Conservation (phyloP, 116 monocot species). For the Posidonia oceanica region DNA sequence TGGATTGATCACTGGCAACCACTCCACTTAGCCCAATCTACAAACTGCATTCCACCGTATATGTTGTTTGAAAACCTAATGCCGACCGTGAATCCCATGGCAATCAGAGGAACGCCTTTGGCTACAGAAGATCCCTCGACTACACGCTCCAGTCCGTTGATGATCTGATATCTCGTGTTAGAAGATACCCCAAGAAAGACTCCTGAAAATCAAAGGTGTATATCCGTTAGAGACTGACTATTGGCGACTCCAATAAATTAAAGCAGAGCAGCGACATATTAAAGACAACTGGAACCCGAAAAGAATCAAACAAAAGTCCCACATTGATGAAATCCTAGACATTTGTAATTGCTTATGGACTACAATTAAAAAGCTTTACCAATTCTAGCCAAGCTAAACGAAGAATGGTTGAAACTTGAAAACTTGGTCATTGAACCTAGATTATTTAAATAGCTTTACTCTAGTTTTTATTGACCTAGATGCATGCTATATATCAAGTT, state of each 20-base stretch:
- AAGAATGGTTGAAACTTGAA: no score
- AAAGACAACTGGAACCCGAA: not conserved
- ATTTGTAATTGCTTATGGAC: no score
- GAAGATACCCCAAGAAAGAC: constrained; percentile 88
- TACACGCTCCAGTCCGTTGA: constrained; percentile 77
- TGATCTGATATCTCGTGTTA: constrained; percentile 86
- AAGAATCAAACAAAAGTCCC: not conserved
- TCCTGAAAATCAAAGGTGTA: constrained; percentile 26
- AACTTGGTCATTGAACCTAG: no score
- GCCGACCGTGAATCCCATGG: constrained; percentile 91
- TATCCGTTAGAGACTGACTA: no score
- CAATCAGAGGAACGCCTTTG: constrained; percentile 41
- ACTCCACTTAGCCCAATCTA: constrained; percentile 93
- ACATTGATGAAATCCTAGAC: no score
- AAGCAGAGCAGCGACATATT: no score
- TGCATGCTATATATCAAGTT: no score
- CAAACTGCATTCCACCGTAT: constrained; percentile 97
- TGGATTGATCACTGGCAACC: constrained; percentile 47
- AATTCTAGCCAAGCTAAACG: no score
- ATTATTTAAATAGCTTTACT: no score
- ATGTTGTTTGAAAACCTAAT: constrained; percentile 84
- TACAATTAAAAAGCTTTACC: no score
- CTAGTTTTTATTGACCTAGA: no score
- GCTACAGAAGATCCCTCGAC: constrained; percentile 77
- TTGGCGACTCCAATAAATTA: no score